Evolutionary conservation across 345 rosid genomes (phyloP).

Genomic region (Rhodamnia argentea): DNA sequence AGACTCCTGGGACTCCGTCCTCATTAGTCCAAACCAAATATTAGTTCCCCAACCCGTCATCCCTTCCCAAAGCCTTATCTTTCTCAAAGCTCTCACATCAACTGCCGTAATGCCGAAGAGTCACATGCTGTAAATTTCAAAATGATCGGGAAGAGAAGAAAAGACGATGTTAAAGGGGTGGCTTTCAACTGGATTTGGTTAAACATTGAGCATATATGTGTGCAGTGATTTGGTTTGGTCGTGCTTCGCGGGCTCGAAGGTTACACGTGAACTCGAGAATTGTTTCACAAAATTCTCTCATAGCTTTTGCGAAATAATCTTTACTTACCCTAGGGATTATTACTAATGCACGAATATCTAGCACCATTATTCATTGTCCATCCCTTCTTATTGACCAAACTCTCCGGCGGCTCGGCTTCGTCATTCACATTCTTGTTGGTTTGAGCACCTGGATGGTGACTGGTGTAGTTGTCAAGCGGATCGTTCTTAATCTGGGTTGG

Average conservation of each 20-base stretch:
- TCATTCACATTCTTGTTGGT: not conserved
- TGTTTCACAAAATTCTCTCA: not conserved
- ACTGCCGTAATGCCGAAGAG: not conserved
- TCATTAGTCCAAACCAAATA: not conserved
- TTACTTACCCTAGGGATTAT: not conserved
- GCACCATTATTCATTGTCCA: not conserved
- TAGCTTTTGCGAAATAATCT: not conserved
- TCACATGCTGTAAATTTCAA: not conserved
- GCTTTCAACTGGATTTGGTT: not conserved
- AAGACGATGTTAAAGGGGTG: not conserved
- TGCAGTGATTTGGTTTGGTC: not conserved
- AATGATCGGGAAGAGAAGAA: not conserved
- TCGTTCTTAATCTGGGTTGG: not conserved
- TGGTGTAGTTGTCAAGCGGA: not conserved
- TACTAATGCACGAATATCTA: not conserved
- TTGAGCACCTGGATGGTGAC: not conserved
- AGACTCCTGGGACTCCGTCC: not conserved
- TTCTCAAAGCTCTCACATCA: not conserved
- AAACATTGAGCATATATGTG: not conserved
- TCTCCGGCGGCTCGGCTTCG: not conserved
- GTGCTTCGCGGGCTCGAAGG: not conserved
- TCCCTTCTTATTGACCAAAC: not conserved
- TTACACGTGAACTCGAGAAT: not conserved
- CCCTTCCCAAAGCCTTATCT: not conserved
- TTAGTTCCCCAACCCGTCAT: not conserved